Base-by-base conservation (phyloP, 2,329 filamentous ascomycete genomes). In the Phialophora tarda region DNA sequence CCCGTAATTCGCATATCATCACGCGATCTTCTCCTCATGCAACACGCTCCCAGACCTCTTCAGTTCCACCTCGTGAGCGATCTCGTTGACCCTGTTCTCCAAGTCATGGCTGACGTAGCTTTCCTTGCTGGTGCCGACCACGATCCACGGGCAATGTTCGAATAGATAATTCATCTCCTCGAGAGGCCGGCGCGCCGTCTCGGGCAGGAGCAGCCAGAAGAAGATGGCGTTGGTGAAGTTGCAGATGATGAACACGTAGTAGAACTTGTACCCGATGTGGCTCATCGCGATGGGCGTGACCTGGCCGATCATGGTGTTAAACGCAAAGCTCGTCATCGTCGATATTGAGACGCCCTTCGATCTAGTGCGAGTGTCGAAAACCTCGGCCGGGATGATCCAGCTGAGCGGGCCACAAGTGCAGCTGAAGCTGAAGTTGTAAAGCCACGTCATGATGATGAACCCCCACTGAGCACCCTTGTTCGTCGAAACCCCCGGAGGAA, bases 371-470 rank as follows among this genome's bases (percentile, higher is more conserved):
- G 89, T 93, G 77, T 93, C 90, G 78, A 93, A 93, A 48, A 92
- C 89, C 75, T 92, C 89, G 58, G 89, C 59, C 32, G 77, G 78
- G 38, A 83, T 81, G 62, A 86, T 85, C 83, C 84, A 87, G 23
- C 84, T 82, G 1, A 92, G 78, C 0, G 90, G 89, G 24, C 90
- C 90, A 66, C 88, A 91, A 1, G 89, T 89, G 38, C 84, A 84
- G 3, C 84, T 89, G 82, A 92, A 93, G 50, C 84, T 89, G 80
- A 92, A 90, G 78, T 93, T 93, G 82, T 91, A 93, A 1, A 91
- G 75, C 91, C 91, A 93, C 0, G 90, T 93, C 72, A 88, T 84
- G 63, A 86, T 82, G 68, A 93, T 93, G 77, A 93, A 94, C 1
- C 86, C 89, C 88, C 89, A 91, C 6, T 84, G 83, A 0, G 89